Evolutionary conservation across 2,329 filamentous ascomycete species (phyloP).

Genomic region (Scedosporium aurantiacum): DNA sequence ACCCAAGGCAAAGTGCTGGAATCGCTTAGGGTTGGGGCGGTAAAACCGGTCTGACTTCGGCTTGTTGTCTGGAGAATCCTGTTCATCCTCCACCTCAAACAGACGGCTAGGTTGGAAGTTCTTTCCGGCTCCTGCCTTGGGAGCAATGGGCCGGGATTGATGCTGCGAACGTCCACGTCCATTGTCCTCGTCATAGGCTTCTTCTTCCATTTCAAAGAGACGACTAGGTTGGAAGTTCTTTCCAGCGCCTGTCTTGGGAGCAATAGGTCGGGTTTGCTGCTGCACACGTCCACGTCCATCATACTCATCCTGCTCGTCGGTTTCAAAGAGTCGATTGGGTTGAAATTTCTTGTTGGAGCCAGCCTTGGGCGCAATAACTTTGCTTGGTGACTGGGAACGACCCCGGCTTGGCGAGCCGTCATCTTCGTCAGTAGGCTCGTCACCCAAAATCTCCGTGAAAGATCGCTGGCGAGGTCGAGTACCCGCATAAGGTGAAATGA

Average conservation of each 20-base stretch:
- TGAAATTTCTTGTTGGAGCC: conserved; percentile 44
- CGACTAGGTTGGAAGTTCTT: conserved; percentile 55
- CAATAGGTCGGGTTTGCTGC: conserved; percentile 33
- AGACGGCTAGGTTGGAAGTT: conserved; percentile 53
- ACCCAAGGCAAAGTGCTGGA: conserved; percentile 48
- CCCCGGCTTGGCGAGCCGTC: conserved; percentile 27
- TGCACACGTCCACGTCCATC: conserved; percentile 37
- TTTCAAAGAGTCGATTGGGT: conserved; percentile 45
- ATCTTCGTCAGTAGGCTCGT: conserved; percentile 28
- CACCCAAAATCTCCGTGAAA: conserved; percentile 60
- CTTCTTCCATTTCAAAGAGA: conserved; percentile 44
- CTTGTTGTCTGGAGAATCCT: not conserved
- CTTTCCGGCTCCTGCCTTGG: conserved; percentile 46
- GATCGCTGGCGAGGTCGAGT: conserved; percentile 53
- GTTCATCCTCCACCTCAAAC: conserved; percentile 38
- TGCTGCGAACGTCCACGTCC: conserved; percentile 41
- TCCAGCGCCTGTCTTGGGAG: conserved; percentile 41
- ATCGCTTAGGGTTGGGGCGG: conserved; percentile 67
- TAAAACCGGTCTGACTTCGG: conserved; percentile 34
- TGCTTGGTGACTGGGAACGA: conserved; percentile 36
- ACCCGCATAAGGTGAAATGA: conserved; percentile 52
- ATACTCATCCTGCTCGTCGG: conserved; percentile 33
- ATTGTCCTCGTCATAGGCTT: conserved; percentile 34
- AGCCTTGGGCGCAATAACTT: conserved; percentile 33
- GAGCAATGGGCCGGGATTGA: conserved; percentile 32